These are phyloP conservation scores for Mrakia hoshinonis DNA, from an alignment of 768 basidiomycete genomes.

Conservation along the genomic window DNA sequence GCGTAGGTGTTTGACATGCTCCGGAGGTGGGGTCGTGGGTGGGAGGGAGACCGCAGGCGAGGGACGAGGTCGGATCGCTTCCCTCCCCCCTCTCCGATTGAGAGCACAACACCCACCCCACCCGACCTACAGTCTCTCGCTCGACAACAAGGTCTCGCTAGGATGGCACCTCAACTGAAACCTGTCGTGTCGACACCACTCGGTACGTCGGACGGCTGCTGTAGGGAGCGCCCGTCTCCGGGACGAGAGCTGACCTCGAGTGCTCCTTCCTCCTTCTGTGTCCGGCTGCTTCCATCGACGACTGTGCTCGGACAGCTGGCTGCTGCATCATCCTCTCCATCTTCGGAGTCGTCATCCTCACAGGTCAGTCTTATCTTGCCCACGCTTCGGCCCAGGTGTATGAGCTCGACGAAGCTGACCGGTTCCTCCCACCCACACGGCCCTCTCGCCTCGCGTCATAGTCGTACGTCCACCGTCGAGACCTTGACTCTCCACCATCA, in stretches of 20 bases:
- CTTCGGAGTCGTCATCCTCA: constrained; percentile 29
- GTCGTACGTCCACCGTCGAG: not conserved
- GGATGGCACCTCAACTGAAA: constrained; percentile 12
- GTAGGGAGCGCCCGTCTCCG: not conserved
- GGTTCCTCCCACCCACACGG: not conserved
- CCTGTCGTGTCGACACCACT: constrained; percentile 26
- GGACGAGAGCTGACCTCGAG: not conserved
- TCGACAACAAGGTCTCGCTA: not conserved
- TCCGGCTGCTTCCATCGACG: not conserved
- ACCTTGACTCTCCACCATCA: accelerated
- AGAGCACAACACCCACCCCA: not conserved
- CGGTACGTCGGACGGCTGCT: not conserved
- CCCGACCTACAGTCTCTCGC: too few relatives aligned
- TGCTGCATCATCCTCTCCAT: constrained; percentile 26
- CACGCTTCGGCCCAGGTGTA: not conserved
- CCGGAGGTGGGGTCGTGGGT: not conserved
- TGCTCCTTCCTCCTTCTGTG: not conserved
- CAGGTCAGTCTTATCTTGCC: constrained; percentile 4
- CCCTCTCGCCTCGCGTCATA: not conserved
- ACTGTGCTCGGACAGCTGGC: constrained; percentile 5
- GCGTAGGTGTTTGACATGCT: constrained; percentile 17
- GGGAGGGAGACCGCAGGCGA: not conserved
- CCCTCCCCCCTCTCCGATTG: not conserved
- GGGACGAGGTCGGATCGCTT: not conserved
- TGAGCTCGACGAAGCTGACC: not conserved